phyloP scores from a whole-genome alignment of 116 monocot species.

The Thalassia testudinum region DNA sequence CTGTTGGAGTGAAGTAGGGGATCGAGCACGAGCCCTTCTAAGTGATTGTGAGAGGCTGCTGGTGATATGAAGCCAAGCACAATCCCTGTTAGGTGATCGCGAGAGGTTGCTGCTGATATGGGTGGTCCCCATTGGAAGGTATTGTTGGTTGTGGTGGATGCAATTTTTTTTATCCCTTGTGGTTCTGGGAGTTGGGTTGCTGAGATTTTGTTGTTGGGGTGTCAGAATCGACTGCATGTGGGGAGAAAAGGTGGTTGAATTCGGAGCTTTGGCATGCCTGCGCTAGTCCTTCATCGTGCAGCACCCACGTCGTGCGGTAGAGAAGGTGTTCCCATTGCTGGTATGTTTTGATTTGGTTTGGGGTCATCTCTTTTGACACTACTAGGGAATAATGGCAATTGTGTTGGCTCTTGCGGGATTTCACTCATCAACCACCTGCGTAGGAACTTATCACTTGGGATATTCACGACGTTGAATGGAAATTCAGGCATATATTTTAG shows the following conservation, averaged over 20 bases:
- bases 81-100: conserved; percentile 19
- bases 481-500: conserved; percentile 87
- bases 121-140: conserved; percentile 25
- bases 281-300: conserved; percentile 89
- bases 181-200: too few species aligned
- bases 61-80: conserved; percentile 36
- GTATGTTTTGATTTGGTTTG: conserved; percentile 17
- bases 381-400: too few species aligned
- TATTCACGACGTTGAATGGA: conserved; percentile 88
- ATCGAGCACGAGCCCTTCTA: too few species aligned
- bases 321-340: conserved; percentile 90
- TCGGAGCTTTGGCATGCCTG: conserved; percentile 99
- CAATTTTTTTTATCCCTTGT: not conserved
- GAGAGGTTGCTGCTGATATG: conserved; percentile 27
- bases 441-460: conserved; percentile 88
- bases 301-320: conserved; percentile 83
- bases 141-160: too few species aligned
- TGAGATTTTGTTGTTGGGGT: too few species aligned
- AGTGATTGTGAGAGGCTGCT: too few species aligned
- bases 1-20: too few species aligned
- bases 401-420: too few species aligned
- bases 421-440: conserved; percentile 69
- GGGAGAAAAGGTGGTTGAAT: conserved; percentile 77
- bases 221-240: conserved; percentile 6
- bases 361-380: too few species aligned